Evolutionary conservation across 805 yeast species (phyloP).

Genomic region (Saccharomycopsis selenospora): DNA sequence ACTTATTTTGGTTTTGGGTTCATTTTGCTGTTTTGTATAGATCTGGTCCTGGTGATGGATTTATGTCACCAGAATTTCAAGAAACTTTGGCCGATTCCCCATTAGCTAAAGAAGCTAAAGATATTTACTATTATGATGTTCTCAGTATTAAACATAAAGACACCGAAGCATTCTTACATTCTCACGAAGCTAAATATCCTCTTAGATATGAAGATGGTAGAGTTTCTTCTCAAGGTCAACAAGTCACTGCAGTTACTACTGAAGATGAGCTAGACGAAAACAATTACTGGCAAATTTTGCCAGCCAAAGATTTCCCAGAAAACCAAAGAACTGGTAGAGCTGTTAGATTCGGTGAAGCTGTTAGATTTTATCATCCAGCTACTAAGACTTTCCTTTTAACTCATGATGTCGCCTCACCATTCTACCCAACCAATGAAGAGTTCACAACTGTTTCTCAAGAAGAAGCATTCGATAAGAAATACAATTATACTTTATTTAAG

Average conservation of each 20-base stretch:
- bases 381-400: constrained; percentile 77
- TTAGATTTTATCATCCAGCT: constrained; percentile 74
- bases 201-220: constrained; percentile 95
- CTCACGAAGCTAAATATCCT: constrained; percentile 70
- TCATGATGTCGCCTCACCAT: constrained; percentile 95
- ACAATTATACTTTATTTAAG: constrained; percentile 72
- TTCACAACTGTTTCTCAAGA: constrained; percentile 68
- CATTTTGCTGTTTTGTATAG: constrained; percentile 76
- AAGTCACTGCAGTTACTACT: constrained; percentile 59
- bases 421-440: constrained; percentile 88
- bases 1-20: constrained; percentile 83
- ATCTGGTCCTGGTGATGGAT: constrained; percentile 94
- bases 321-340: constrained; percentile 36
- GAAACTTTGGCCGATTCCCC: constrained; percentile 84
- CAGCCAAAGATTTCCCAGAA: constrained; percentile 42
- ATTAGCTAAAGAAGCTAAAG: constrained; percentile 60
- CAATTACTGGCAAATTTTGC: constrained; percentile 83
- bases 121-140: constrained; percentile 67
- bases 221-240: constrained; percentile 89
- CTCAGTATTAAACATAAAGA: constrained; percentile 76
- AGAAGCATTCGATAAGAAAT: constrained; percentile 45
- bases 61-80: constrained; percentile 94
- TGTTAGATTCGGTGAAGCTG: constrained; percentile 61
- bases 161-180: constrained; percentile 74
- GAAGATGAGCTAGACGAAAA: constrained; percentile 40